Evolutionary conservation across 768 basidiomycete genomes (phyloP).

Genomic region (Rickenella mellea): DNA sequence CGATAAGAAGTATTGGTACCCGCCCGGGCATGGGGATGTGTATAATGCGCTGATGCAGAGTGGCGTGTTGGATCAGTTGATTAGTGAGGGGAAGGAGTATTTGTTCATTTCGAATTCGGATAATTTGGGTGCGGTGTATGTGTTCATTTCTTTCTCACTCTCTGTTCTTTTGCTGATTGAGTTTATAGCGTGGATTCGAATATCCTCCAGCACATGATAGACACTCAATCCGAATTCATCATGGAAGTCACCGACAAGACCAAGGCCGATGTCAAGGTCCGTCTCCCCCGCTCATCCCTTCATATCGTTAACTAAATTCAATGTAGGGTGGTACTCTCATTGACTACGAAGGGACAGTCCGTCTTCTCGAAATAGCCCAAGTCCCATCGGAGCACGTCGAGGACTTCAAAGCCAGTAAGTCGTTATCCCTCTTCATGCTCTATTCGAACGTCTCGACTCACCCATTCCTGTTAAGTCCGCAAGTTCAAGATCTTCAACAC

Average conservation of each 20-base stretch:
- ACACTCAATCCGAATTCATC: slow-evolving; percentile 73
- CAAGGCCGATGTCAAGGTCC: slow-evolving; percentile 65
- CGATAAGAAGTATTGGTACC: slow-evolving; percentile 93
- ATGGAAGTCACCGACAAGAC: slow-evolving; percentile 98
- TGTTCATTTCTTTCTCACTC: slow-evolving; percentile 7
- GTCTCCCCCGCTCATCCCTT: background rate
- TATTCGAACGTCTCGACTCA: background rate
- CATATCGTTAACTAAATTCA: background rate
- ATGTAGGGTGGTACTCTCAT: slow-evolving; percentile 51
- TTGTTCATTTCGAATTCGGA: slow-evolving; percentile 97
- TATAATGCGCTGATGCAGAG: slow-evolving; percentile 89
- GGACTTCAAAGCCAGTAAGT: slow-evolving; percentile 52
- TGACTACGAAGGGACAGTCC: slow-evolving; percentile 56
- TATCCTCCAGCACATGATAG: slow-evolving; percentile 82
- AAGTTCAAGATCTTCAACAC: slow-evolving; percentile 82
- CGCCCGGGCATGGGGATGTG: slow-evolving; percentile 93
- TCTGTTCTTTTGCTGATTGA: background rate
- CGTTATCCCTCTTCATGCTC: background rate
- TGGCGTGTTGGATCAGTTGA: slow-evolving; percentile 82
- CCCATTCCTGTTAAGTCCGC: slow-evolving; percentile 25
- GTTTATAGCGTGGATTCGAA: slow-evolving; percentile 59
- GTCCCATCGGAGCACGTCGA: slow-evolving; percentile 65
- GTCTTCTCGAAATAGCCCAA: slow-evolving; percentile 70
- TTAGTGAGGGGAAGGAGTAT: slow-evolving; percentile 92
- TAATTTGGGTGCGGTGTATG: slow-evolving; percentile 86